phyloP scores from a whole-genome alignment of 2,329 filamentous ascomycete genomes.

The Curvularia spicifera region DNA sequence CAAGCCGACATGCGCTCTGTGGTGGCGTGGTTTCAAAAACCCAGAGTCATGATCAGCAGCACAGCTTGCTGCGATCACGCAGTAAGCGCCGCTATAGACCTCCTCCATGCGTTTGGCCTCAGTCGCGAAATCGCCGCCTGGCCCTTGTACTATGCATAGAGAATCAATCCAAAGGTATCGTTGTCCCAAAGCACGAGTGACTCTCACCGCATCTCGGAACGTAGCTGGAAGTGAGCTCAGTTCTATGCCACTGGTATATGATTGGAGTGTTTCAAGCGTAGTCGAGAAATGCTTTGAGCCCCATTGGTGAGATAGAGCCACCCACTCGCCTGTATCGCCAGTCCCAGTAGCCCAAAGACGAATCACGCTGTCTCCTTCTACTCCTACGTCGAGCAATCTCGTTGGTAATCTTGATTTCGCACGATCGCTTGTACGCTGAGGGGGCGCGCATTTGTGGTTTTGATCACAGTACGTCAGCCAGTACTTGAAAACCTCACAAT shows the following conservation, averaged over 20 bases:
- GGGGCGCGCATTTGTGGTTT: slow-evolving; percentile 10
- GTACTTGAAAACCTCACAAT: slow-evolving; percentile 13
- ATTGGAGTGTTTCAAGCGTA: slow-evolving; percentile 5
- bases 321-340: slow-evolving; percentile 13
- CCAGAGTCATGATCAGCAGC: slow-evolving; percentile 17
- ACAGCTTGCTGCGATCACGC: slow-evolving; percentile 30
- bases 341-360: slow-evolving; percentile 7
- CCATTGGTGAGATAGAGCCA: slow-evolving; percentile 29
- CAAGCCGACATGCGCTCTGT: not conserved
- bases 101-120: slow-evolving; percentile 34
- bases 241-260: not conserved
- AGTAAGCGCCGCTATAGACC: slow-evolving; percentile 33
- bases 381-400: slow-evolving; percentile 19
- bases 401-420: slow-evolving; percentile 10
- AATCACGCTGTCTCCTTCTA: not conserved
- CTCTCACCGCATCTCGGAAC: slow-evolving; percentile 29
- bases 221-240: slow-evolving; percentile 17
- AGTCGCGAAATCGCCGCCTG: slow-evolving; percentile 26
- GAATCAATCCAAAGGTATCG: slow-evolving; percentile 42
- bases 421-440: not conserved
- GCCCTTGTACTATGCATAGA: slow-evolving; percentile 35
- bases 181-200: slow-evolving; percentile 23
- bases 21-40: slow-evolving; percentile 17
- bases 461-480: slow-evolving; percentile 24
- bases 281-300: slow-evolving; percentile 17